A percentile compares a stretch with the other conserved stretches of the same genome.
Conservation (phyloP, 2,329 filamentous ascomycete genomes). For the Neoarthrinium moseri region DNA sequence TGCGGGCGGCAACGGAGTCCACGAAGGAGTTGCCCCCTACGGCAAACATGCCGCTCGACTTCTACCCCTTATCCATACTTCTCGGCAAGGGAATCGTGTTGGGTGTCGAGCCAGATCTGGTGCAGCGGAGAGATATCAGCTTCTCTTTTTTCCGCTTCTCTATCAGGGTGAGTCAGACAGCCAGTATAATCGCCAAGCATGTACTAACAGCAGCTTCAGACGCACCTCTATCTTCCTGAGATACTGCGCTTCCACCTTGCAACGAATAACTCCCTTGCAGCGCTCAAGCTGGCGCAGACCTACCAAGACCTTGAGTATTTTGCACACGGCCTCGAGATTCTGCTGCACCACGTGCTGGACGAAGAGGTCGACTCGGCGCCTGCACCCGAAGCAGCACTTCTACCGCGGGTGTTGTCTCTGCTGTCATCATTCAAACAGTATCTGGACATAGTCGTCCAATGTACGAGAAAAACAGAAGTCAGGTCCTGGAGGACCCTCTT, state of each 20-base stretch:
- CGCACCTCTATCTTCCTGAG: conserved; percentile 89
- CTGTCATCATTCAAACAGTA: conserved; percentile 78
- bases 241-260: conserved; percentile 77
- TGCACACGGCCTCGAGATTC: conserved; percentile 84
- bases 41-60: conserved; percentile 83
- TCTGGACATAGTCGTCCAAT: conserved; percentile 93
- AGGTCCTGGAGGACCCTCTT: conserved; percentile 95
- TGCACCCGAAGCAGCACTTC: conserved; percentile 59
- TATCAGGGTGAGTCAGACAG: conserved; percentile 67
- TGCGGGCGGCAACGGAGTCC: conserved; percentile 67
- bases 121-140: conserved; percentile 87
- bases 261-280: conserved; percentile 74
- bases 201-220: conserved; percentile 48
- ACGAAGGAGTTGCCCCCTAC: conserved; percentile 70
- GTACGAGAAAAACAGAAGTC: conserved; percentile 94
- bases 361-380: conserved; percentile 81
- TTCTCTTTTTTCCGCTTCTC: conserved; percentile 89
- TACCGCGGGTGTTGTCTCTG: conserved; percentile 63
- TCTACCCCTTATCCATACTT: conserved; percentile 87
- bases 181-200: background rate
- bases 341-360: conserved; percentile 90
- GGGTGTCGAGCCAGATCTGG: conserved; percentile 86
- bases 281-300: conserved; percentile 77
- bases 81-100: conserved; percentile 88
- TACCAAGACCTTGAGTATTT: conserved; percentile 91